These are phyloP conservation scores for Saccharomycopsis lassenensis DNA, from an alignment of 805 yeast genomes.

Conservation along the genomic window DNA sequence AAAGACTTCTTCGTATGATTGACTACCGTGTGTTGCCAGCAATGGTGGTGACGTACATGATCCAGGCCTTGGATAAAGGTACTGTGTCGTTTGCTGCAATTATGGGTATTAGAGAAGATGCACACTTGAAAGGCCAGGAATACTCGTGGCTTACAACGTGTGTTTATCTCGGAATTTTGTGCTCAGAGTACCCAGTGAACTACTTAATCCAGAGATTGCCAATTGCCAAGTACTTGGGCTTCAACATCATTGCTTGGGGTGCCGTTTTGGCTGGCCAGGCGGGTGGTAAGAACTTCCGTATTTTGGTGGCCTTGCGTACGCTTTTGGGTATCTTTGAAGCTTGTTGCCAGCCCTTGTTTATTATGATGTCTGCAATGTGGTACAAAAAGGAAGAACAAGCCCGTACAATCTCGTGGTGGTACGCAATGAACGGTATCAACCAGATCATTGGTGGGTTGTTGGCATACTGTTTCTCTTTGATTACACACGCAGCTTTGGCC, in stretches of 20 bases:
- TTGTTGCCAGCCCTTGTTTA: constrained; percentile 11
- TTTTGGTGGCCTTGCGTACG: constrained; percentile 37
- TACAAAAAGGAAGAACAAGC: constrained; percentile 26
- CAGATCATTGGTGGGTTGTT: constrained; percentile 25
- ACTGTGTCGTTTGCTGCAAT: constrained; percentile 38
- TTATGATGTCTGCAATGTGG: constrained; percentile 21
- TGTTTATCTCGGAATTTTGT: constrained; percentile 11
- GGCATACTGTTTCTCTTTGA: constrained; percentile 25
- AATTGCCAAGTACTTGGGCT: constrained; percentile 29
- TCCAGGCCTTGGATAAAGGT: constrained; percentile 33
- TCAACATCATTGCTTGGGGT: constrained; percentile 34
- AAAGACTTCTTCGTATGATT: constrained; percentile 3
- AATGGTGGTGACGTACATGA: constrained; percentile 11
- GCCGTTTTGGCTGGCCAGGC: constrained; percentile 35
- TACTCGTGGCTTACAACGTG: constrained; percentile 14
- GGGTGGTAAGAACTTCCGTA: constrained; percentile 34
- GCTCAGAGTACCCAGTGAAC: constrained; percentile 19
- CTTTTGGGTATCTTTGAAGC: constrained; percentile 30
- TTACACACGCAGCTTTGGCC: constrained; percentile 18
- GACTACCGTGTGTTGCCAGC: constrained; percentile 10
- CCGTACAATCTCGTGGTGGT: constrained; percentile 25
- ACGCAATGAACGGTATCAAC: constrained; percentile 23
- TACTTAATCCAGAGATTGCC: constrained; percentile 35
- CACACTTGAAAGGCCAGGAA: constrained; percentile 24
- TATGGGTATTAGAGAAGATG: constrained; percentile 37